Evolutionary conservation across 352 stramenopile species (phyloP).

Genomic region (Peronospora destructor): DNA sequence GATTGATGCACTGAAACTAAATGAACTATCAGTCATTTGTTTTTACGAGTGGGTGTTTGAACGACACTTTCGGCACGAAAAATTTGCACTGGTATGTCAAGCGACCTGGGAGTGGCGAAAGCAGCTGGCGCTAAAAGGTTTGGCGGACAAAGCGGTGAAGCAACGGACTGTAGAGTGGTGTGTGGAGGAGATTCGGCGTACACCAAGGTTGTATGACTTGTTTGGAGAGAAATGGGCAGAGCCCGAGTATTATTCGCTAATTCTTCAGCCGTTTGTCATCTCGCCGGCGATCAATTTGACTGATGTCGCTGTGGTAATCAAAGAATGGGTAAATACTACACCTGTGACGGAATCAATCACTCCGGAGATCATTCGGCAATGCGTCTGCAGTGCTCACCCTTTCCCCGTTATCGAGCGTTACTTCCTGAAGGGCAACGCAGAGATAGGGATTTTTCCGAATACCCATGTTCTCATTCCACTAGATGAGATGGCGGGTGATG

Average conservation of each 20-base stretch:
- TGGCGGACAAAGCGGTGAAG: slow-evolving; percentile 16
- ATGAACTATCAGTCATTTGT: slow-evolving; percentile 17
- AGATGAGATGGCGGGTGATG: slow-evolving; percentile 28
- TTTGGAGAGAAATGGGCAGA: slow-evolving; percentile 26
- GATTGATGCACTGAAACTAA: slow-evolving; percentile 23
- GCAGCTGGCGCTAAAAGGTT: slow-evolving; percentile 28
- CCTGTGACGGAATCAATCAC: slow-evolving; percentile 13
- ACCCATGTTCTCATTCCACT: slow-evolving; percentile 29
- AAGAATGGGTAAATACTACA: slow-evolving; percentile 17
- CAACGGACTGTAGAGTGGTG: slow-evolving; percentile 23
- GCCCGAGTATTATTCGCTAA: slow-evolving; percentile 30
- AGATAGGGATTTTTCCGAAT: slow-evolving; percentile 19
- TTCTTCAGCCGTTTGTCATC: slow-evolving; percentile 30
- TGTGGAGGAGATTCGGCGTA: slow-evolving; percentile 19
- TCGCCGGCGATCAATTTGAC: slow-evolving; percentile 32
- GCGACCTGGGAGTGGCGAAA: slow-evolving; percentile 34
- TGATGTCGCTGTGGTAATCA: slow-evolving; percentile 21
- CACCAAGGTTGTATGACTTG: slow-evolving; percentile 19
- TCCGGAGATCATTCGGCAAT: slow-evolving; percentile 26
- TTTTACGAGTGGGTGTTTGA: slow-evolving; percentile 33
- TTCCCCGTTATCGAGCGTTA: slow-evolving; percentile 29
- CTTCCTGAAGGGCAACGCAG: slow-evolving; percentile 14
- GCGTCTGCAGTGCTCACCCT: slow-evolving; percentile 25
- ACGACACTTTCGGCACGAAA: slow-evolving; percentile 13
- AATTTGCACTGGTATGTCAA: slow-evolving; percentile 16